Evolutionary conservation across 768 basidiomycete species (phyloP).

Genomic region (Pisolithus sp.): DNA sequence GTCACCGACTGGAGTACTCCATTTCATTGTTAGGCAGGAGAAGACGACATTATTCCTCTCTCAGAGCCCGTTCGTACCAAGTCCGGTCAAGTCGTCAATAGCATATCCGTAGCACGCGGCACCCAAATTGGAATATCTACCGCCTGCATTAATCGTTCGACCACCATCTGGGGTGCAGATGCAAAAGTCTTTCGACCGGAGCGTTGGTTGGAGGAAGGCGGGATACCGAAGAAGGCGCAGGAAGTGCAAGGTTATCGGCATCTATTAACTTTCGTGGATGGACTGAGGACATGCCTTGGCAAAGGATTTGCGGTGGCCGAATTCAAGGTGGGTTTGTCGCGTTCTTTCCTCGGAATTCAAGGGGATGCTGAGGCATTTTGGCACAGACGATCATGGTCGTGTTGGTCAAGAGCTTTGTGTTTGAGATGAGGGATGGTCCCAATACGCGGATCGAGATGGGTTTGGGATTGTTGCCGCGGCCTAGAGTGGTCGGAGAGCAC

Average conservation of each 20-base stretch:
- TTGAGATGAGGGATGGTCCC: background rate
- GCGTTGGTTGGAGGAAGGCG: constrained; percentile 46
- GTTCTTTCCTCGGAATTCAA: no score
- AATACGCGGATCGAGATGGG: background rate
- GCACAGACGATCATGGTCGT: no score
- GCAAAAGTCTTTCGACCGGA: constrained; percentile 56
- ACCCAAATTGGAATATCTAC: constrained; percentile 40
- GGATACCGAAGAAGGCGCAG: constrained; percentile 18
- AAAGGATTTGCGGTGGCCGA: no score
- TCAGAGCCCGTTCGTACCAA: constrained; percentile 38
- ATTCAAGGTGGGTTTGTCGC: no score
- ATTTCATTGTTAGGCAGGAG: constrained; percentile 28
- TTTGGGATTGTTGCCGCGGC: background rate
- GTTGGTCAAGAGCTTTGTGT: no score
- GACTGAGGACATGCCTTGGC: constrained; percentile 39
- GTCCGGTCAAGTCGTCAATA: constrained; percentile 7
- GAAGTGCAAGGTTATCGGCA: constrained; percentile 35
- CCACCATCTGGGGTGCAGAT: constrained; percentile 54
- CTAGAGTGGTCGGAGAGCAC: background rate
- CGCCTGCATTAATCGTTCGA: constrained; percentile 42
- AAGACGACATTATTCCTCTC: constrained; percentile 57
- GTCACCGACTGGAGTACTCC: background rate
- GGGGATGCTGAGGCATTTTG: no score
- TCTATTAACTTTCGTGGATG: constrained; percentile 39
- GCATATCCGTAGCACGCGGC: constrained; percentile 47